These are phyloP conservation scores for Dunaliella primolecta DNA, from an alignment of 139 green algal genomes.

Conservation along the genomic window DNA sequence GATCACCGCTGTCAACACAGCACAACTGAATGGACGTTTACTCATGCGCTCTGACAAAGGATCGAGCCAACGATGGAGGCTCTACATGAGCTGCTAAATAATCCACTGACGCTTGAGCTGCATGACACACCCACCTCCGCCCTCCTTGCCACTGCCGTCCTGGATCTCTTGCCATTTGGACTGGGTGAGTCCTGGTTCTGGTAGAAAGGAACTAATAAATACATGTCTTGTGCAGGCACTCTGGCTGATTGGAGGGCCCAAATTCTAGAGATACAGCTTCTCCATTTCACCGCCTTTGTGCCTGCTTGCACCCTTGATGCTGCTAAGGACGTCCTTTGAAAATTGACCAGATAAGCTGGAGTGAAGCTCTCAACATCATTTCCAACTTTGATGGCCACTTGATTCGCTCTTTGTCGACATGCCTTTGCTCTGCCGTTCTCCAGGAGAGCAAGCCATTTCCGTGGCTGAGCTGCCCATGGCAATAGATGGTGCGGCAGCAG, in stretches of 20 bases:
- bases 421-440: background rate
- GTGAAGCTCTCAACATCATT: background rate
- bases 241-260: background rate
- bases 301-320: background rate
- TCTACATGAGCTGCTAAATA: slow-evolving; percentile 10
- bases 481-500: background rate
- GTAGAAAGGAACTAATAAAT: background rate
- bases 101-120: background rate
- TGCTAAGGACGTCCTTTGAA: too few species aligned
- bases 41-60: background rate
- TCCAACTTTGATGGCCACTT: background rate
- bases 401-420: background rate
- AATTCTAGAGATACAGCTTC: too few species aligned
- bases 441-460: background rate
- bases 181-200: background rate
- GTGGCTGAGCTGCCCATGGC: background rate
- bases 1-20: too few species aligned
- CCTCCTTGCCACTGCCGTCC: background rate
- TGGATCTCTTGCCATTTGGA: background rate
- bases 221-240: background rate
- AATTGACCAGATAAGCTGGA: too few species aligned
- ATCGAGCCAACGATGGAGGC: background rate
- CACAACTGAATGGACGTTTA: background rate
- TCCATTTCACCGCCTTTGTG: too few species aligned
- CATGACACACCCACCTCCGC: background rate